Base-by-base conservation (phyloP, 495 filamentous ascomycete species). In the Lasiosphaeriaceae sp. region DNA sequence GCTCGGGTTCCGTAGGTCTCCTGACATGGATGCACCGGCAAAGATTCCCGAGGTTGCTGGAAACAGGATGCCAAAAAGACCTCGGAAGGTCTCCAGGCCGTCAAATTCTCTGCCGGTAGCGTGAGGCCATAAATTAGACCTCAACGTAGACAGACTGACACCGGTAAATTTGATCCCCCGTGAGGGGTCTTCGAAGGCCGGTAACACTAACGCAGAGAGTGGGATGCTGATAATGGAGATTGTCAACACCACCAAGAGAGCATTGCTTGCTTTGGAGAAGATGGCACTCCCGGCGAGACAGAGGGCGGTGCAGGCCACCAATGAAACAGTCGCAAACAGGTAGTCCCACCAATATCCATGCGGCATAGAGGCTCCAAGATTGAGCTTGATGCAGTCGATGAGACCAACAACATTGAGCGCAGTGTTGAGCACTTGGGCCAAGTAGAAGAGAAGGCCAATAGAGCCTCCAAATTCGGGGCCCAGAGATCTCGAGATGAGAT, bases 391-490 rank as follows among this genome's bases (percentile, higher is more conserved):
- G 61, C 90, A 94, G 67, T 94, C 88, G 57, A 96, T 82, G 54
- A 96, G 77, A 71, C 90, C 90, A 26, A 94, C 89, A 12, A 92
- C 86, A 64, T 96, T 96, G 80, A 96, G 86, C 16, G 87, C 89
- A 2, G 90, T 93, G 67, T 94, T 95, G 66, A 96, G 82, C 1
- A 89, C 87, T 58, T 87, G 86, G 16, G 90, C 90, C 16, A 95
- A 73, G 66, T 93, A 96, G 67, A 95, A 93, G 9, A 96, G 85
- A n/a, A 95, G 72, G 2, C 90, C 90, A 50, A 96, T 96, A 4
- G 87, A 90, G n/a, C 90, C 90, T 29, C 90, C 90, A 66, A 96
- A 96, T 60, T 96, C 90, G 12, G 90, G 90, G 4, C 90, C 90
- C 19, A 96, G 72, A 31, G 88, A 91, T 51, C 90, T 83, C 14